These are phyloP conservation scores for Chytriomyces sp. DNA, from an alignment of 192 early-diverging fungal genomes.

Conservation along the genomic window DNA sequence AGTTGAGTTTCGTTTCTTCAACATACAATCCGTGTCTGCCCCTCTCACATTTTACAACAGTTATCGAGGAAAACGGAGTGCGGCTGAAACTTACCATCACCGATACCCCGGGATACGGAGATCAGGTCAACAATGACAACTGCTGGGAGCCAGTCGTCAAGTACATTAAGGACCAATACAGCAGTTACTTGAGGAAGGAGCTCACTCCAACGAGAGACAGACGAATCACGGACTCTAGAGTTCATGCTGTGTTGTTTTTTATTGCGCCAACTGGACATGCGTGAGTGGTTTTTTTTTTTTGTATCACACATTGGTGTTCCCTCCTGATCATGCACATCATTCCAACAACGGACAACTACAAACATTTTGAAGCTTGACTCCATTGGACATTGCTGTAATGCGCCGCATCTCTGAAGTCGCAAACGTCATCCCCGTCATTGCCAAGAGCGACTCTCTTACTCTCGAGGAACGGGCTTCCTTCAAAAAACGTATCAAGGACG, in stretches of 20 bases:
- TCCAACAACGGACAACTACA: neutral
- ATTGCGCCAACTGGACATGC: constrained; percentile 94
- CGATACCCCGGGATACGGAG: constrained; percentile 97
- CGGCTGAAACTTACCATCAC: constrained; percentile 92
- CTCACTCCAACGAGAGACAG: constrained; percentile 73
- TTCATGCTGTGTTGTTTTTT: constrained; percentile 97
- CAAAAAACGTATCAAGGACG: constrained; percentile 79
- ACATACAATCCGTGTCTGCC: too few relatives aligned
- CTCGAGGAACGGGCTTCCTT: constrained; percentile 87
- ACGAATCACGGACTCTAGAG: constrained; percentile 90
- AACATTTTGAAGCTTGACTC: constrained; percentile 74
- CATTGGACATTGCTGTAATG: constrained; percentile 96
- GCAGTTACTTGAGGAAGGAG: constrained; percentile 92
- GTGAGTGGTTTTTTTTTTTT: constrained; percentile 43
- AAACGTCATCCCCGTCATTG: constrained; percentile 96
- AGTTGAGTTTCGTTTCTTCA: constrained; percentile 43
- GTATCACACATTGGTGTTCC: neutral
- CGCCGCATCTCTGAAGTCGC: constrained; percentile 90
- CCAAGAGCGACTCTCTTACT: constrained; percentile 92
- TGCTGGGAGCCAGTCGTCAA: constrained; percentile 98
- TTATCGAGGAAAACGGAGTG: constrained; percentile 95
- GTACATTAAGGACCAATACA: constrained; percentile 99
- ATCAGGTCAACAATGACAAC: constrained; percentile 98
- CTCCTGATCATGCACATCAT: neutral
- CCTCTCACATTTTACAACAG: constrained; percentile 28